These are phyloP conservation scores for Closterium sp. DNA, from an alignment of 139 green algal genomes.

Conservation along the genomic window DNA sequence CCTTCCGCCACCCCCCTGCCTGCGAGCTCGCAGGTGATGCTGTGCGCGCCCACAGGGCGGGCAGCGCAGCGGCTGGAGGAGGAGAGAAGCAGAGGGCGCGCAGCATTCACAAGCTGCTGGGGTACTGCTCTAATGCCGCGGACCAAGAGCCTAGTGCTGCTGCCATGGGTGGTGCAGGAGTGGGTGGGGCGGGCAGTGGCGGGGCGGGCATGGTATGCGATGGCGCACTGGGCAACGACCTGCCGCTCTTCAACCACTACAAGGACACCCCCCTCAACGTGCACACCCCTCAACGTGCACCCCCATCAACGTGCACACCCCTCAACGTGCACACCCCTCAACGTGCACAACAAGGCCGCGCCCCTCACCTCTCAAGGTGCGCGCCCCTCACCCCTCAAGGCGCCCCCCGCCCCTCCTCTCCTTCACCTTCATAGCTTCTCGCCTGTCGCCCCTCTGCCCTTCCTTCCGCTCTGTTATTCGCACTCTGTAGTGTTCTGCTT, in stretches of 20 bases:
- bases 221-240: background rate
- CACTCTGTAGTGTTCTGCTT: too few relatives aligned
- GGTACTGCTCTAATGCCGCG: background rate
- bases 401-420: too few relatives aligned
- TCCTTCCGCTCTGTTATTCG: too few relatives aligned
- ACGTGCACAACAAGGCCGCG: too few relatives aligned
- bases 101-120: constrained; percentile 45
- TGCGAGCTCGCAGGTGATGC: constrained; percentile 12
- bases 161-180: background rate
- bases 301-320: constrained; percentile 15
- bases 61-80: constrained; percentile 38
- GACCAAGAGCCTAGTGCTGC: background rate
- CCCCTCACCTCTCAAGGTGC: constrained; percentile 18
- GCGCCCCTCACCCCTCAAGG: too few relatives aligned
- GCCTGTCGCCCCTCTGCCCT: too few relatives aligned
- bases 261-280: constrained; percentile 14
- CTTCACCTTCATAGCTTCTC: too few relatives aligned
- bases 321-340: background rate
- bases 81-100: constrained; percentile 4
- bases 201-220: background rate
- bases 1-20: background rate
- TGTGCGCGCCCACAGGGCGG: constrained; percentile 42
- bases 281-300: background rate
- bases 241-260: background rate
- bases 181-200: background rate